These are phyloP conservation scores for Halenospora varia DNA, from an alignment of 495 filamentous ascomycete species.

Conservation along the genomic window DNA sequence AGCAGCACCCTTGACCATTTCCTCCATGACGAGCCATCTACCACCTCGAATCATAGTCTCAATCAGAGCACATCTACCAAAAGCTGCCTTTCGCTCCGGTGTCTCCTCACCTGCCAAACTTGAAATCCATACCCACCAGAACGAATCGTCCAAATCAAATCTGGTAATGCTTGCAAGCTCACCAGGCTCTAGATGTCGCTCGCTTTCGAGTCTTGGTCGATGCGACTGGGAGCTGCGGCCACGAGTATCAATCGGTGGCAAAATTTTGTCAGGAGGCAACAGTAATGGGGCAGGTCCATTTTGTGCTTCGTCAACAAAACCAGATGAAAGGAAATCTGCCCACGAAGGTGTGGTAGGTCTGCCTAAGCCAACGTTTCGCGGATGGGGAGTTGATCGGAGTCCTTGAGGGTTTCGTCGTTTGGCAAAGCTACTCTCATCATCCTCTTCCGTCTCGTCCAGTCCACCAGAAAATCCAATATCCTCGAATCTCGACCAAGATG, in stretches of 20 bases:
- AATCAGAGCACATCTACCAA: conserved; percentile 88
- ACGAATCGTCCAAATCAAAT: conserved; percentile 88
- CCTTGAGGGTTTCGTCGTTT: conserved; percentile 26
- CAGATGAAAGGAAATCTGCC: conserved; percentile 84
- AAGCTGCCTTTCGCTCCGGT: conserved; percentile 77
- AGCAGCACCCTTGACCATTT: conserved; percentile 92
- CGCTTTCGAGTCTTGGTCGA: conserved; percentile 57
- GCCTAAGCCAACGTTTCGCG: conserved; percentile 58
- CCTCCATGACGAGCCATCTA: conserved; percentile 91
- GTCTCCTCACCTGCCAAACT: conserved; percentile 92
- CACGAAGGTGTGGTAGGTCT: conserved; percentile 87
- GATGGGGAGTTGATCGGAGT: conserved; percentile 55
- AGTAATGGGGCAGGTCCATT: conserved; percentile 55
- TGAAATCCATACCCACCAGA: conserved; percentile 99
- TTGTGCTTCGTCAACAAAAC: conserved; percentile 72
- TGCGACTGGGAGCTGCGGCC: conserved; percentile 90
- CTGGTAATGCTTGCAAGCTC: conserved; percentile 88
- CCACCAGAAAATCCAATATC: conserved; percentile 86
- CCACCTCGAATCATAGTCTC: conserved; percentile 80
- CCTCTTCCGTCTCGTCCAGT: conserved; percentile 65
- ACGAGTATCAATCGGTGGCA: conserved; percentile 80
- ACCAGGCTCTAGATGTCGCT: conserved; percentile 73
- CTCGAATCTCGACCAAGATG: conserved; percentile 94
- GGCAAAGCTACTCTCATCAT: conserved; percentile 38
- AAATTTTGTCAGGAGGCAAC: conserved; percentile 84